Percentiles rank a stretch among this genome's conserved stretches.
Evolutionary conservation across 768 basidiomycete genomes (phyloP).

Genomic region (Mrakia frigida): DNA sequence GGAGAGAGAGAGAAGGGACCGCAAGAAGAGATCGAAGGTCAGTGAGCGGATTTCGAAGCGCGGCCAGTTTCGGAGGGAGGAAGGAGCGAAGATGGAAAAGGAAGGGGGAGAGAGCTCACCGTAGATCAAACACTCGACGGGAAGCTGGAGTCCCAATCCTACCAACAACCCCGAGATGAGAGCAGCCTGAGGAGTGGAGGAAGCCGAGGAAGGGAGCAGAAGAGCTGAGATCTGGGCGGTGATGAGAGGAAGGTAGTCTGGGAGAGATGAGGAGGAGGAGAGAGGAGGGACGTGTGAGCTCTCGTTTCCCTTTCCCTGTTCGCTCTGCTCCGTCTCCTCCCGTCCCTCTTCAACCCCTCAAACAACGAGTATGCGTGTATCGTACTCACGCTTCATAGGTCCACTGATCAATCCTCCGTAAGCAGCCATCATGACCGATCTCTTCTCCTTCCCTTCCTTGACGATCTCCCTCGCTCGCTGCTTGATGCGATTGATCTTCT

Average conservation of each 20-base stretch:
- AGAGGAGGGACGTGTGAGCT: not conserved
- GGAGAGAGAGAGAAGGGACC: too few species aligned
- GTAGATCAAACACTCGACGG: conserved; percentile 11
- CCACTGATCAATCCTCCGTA: conserved; percentile 12
- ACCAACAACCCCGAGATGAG: not conserved
- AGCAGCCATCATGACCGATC: not conserved
- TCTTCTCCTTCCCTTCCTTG: conserved; percentile 1
- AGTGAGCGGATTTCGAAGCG: too few species aligned
- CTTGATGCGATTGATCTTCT: conserved; percentile 13
- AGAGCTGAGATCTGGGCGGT: conserved; percentile 6
- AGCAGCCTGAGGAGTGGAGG: not conserved
- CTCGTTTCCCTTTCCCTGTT: not conserved
- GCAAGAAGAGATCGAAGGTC: too few species aligned
- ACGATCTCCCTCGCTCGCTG: not conserved
- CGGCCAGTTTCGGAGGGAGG: too few species aligned
- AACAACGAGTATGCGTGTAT: too few species aligned
- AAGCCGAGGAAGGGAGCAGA: not conserved
- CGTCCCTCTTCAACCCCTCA: not conserved
- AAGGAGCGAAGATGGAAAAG: not conserved
- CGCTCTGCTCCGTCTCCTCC: not conserved
- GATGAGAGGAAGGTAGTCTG: conserved; percentile 18
- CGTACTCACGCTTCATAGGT: conserved; percentile 17
- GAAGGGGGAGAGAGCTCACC: not conserved
- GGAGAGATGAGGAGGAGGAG: not conserved
- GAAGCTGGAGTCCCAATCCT: not conserved